Conservation (phyloP, 352 stramenopile genomes). For the Pythium pyrilobum region DNA sequence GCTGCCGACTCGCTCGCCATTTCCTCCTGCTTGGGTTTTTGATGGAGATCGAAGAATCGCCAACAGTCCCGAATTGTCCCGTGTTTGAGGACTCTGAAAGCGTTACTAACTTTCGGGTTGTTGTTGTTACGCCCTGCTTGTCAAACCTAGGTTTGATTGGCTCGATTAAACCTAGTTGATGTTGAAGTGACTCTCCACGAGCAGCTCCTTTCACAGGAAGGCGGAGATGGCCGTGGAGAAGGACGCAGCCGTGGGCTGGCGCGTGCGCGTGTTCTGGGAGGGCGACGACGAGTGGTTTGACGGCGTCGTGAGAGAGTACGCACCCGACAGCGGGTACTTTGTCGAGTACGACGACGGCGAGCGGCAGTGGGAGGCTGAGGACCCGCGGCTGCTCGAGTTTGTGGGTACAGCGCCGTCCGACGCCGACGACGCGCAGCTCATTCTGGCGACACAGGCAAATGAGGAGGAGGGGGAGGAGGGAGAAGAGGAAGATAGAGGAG, state of each 20-base stretch:
- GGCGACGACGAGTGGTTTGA: slow-evolving; percentile 63
- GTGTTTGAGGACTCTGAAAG: no score
- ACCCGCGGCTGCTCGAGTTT: slow-evolving; percentile 17
- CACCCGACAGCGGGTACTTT: slow-evolving; percentile 36
- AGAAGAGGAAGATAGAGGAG: neutral
- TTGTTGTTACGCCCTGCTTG: neutral
- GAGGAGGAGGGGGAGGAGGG: neutral
- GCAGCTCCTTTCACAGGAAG: neutral
- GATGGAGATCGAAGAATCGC: neutral
- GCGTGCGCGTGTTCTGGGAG: slow-evolving; percentile 68
- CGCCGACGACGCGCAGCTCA: neutral
- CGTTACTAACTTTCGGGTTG: neutral
- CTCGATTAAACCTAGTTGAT: neutral
- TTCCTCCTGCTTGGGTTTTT: no score
- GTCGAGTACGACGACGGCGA: slow-evolving; percentile 74
- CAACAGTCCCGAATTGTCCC: neutral
- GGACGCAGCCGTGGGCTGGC: slow-evolving; percentile 27
- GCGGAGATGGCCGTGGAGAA: slow-evolving; percentile 3
- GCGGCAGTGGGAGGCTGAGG: slow-evolving; percentile 60
- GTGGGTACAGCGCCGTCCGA: neutral
- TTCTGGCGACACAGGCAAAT: neutral
- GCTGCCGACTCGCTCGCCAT: neutral
- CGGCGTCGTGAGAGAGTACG: slow-evolving; percentile 35
- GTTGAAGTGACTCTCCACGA: slow-evolving; percentile 2
- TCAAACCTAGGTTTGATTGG: neutral